phyloP scores from a whole-genome alignment of 768 basidiomycete genomes.

The Asterophora parasitica region DNA sequence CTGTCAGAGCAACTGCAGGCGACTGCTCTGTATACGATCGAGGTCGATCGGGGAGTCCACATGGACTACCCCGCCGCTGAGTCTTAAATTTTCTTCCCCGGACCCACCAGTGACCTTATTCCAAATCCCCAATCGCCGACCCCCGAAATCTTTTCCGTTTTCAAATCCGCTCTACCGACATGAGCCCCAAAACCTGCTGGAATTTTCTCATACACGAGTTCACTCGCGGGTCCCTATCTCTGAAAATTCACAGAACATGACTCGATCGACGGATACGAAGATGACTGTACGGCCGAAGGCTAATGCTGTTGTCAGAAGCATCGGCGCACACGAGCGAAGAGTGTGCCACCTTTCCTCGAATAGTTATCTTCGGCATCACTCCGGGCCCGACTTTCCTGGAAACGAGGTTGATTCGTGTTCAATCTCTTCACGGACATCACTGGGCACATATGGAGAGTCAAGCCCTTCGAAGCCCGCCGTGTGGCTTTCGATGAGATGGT shows the following conservation, averaged over 20 bases:
- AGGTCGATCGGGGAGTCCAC: slow-evolving; percentile 3
- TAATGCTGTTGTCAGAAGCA: neutral
- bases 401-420: neutral
- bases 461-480: neutral
- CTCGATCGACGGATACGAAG: no score
- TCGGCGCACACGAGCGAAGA: neutral
- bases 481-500: neutral
- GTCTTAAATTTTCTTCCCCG: no score
- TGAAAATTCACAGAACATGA: no score
- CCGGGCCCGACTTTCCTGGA: slow-evolving; percentile 1
- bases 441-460: slow-evolving; percentile 1
- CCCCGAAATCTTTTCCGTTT: no score
- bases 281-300: neutral
- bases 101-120: no score
- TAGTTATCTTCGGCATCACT: neutral
- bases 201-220: no score
- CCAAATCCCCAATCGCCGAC: no score
- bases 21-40: neutral
- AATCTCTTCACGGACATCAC: slow-evolving; percentile 6
- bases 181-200: no score
- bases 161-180: no score
- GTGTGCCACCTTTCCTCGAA: neutral
- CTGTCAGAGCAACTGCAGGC: no score
- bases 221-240: no score
- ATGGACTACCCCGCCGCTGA: slow-evolving; percentile 6